Evolutionary conservation across 306 rosid species (phyloP).

Genomic region (Amphicarpaea edgeworthii): DNA sequence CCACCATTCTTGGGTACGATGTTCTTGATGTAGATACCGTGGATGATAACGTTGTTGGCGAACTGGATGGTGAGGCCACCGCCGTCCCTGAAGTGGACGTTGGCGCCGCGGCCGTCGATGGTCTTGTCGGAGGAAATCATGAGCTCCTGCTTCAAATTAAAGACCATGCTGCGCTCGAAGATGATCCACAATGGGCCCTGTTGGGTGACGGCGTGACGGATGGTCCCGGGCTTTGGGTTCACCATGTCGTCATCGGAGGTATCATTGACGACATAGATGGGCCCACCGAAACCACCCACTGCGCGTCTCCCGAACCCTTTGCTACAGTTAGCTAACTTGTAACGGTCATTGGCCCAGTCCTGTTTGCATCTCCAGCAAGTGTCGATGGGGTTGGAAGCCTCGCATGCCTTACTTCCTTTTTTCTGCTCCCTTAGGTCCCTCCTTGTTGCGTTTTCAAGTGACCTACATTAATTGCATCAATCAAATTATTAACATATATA

Average conservation of each 20-base stretch:
- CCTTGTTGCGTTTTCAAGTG: neutral
- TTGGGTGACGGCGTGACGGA: slow-evolving; percentile 10
- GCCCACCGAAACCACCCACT: slow-evolving; percentile 38
- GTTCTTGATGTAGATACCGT: slow-evolving; percentile 25
- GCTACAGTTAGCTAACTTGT: neutral
- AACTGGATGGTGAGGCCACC: slow-evolving; percentile 42
- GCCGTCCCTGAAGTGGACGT: slow-evolving; percentile 24
- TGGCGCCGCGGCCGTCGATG: slow-evolving; percentile 42
- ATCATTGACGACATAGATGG: slow-evolving; percentile 40
- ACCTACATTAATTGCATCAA: slow-evolving; percentile 8
- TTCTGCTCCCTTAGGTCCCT: neutral
- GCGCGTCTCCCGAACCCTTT: slow-evolving; percentile 45
- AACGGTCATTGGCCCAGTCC: slow-evolving; percentile 29
- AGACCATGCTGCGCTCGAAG: slow-evolving; percentile 15
- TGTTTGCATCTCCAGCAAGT: slow-evolving; percentile 38
- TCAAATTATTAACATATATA: too few relatives aligned
- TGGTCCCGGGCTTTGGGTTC: slow-evolving; percentile 30
- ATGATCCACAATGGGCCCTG: slow-evolving; percentile 41
- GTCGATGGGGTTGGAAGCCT: slow-evolving; percentile 39
- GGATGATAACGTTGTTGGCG: slow-evolving; percentile 40
- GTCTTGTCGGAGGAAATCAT: slow-evolving; percentile 41
- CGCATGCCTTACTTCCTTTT: neutral
- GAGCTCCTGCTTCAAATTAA: slow-evolving; percentile 31
- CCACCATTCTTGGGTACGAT: slow-evolving; percentile 22
- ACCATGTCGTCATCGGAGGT: slow-evolving; percentile 7